These are phyloP conservation scores for Lactarius sanguifluus DNA, from an alignment of 768 basidiomycete genomes.

Conservation along the genomic window DNA sequence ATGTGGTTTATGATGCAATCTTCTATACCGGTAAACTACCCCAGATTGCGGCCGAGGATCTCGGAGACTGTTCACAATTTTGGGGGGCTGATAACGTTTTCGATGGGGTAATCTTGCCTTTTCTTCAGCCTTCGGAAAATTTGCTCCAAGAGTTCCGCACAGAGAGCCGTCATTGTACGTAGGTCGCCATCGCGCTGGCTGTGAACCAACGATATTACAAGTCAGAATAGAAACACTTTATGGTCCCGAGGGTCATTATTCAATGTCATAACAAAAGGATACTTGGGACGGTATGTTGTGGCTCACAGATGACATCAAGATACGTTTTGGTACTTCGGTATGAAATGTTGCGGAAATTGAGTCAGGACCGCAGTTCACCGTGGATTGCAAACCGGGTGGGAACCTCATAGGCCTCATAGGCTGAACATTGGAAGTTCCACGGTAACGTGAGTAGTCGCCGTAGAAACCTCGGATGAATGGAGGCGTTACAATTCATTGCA, in stretches of 20 bases:
- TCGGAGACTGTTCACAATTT: not conserved
- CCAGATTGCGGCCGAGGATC: conserved; percentile 4
- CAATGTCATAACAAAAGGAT: not conserved
- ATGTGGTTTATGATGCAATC: not conserved
- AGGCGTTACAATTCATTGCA: not conserved
- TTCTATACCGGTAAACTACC: not conserved
- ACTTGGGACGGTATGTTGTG: not conserved
- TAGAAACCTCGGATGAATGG: not conserved
- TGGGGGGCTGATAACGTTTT: not conserved
- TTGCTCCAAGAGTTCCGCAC: not conserved
- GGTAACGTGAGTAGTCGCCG: not conserved
- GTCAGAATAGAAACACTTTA: not conserved
- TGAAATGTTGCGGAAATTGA: not conserved
- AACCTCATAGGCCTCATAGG: not conserved
- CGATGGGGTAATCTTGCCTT: not conserved
- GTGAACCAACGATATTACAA: not conserved
- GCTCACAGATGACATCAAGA: not conserved
- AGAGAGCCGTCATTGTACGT: not conserved
- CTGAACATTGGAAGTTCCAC: not conserved
- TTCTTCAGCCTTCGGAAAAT: not conserved
- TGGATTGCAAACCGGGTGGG: not conserved
- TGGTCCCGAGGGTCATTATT: not conserved
- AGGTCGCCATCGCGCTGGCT: not conserved
- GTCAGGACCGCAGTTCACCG: no score
- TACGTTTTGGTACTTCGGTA: not conserved